Evolutionary conservation across 2,329 filamentous ascomycete genomes (phyloP), one percentile per base, ranked within the genome.

Genomic region (Sphaerulina populicola): DNA sequence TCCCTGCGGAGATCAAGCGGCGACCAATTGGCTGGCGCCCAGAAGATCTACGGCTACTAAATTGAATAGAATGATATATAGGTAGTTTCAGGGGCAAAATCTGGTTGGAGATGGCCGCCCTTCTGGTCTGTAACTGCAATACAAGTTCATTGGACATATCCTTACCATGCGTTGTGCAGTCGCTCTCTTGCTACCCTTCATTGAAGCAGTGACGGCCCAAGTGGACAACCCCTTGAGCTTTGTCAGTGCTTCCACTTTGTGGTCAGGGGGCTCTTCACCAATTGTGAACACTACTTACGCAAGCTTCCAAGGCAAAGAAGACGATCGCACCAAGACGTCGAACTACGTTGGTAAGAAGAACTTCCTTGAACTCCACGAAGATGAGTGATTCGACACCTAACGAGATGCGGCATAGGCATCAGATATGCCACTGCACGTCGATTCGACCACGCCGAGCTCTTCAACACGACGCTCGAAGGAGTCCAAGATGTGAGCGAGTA

Each of bases 381-480:
- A 27, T 6, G 5, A 6, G 4, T 27, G 23, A 6, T 27, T 27
- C 23, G n/a, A 8, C n/a, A 27, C 30, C 41, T 18, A 6, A 23
- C 27, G 3, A 14, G 12, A 14, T 21, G 27, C 14, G n/a, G 6
- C 6, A 10, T 44, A 42, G 40, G 50, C 11, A 44, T 44, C 18
- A 37, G 27, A 11, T 44, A 52, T 14, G 40, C 44, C 14, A n/a
- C 37, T 7, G 51, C 51, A 30, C 41, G 30, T 29, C 45, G 51
- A n/a, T 53, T 53, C 39, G 51, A 53, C 29, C 51, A 53, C 41
- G 45, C 51, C 15, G 39, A 31, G n/a, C 21, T 53, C 18, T 53
- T 44, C 35, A 33, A 53, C 15, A 41, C 30, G 7, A 12, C 38
- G 5, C 27, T 45, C 11, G 46, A 40, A 27, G 45, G 45, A 2